Evolutionary conservation across 2,329 filamentous ascomycete species (phyloP).

Genomic region (Cytospora chrysosperma): DNA sequence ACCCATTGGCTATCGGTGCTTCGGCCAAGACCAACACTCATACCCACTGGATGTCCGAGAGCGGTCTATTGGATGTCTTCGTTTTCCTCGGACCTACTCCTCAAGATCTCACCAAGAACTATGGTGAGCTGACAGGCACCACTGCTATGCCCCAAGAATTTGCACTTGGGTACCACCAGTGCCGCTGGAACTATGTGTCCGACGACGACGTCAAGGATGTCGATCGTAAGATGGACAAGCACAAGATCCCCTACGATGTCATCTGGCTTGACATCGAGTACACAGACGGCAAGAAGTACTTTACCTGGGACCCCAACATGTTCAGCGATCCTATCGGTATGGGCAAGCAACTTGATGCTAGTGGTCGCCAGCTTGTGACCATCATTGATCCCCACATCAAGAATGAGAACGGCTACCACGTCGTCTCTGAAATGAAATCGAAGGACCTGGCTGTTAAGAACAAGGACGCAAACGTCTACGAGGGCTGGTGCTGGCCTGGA

Average conservation of each 20-base stretch:
- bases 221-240: conserved; percentile 92
- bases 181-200: conserved; percentile 97
- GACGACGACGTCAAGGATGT: conserved; percentile 97
- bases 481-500: conserved; percentile 98
- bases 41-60: conserved; percentile 96
- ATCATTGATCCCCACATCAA: conserved; percentile 99
- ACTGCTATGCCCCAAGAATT: conserved; percentile 92
- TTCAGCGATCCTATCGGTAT: conserved; percentile 85
- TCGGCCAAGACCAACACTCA: conserved; percentile 71
- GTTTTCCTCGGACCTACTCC: conserved; percentile 90
- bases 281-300: conserved; percentile 95
- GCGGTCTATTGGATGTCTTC: conserved; percentile 86
- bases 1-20: conserved; percentile 73
- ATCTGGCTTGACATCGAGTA: conserved; percentile 99
- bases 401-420: conserved; percentile 73
- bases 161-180: conserved; percentile 92
- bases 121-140: conserved; percentile 86
- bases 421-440: conserved; percentile 78
- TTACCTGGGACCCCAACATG: conserved; percentile 89
- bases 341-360: conserved; percentile 81
- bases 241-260: conserved; percentile 93
- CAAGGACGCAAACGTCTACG: conserved; percentile 85
- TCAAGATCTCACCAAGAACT: conserved; percentile 75
- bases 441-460: conserved; percentile 83
- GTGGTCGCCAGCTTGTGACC: conserved; percentile 84